These are phyloP conservation scores for Actinomortierella wolfii DNA, from an alignment of 371 early-diverging fungal genomes.

Conservation along the genomic window DNA sequence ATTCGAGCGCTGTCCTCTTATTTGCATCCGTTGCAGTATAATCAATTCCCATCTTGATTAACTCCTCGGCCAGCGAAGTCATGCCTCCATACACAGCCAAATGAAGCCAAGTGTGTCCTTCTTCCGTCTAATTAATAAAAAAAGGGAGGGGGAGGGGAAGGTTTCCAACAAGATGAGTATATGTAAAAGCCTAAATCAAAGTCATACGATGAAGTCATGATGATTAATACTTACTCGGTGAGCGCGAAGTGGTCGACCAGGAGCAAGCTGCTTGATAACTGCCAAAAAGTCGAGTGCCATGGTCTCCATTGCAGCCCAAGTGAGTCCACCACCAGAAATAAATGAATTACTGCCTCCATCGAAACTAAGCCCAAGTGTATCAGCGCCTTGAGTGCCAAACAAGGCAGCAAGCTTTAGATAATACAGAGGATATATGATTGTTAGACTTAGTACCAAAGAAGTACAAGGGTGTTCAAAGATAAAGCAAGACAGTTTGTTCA, in stretches of 20 bases:
- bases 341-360: constrained; percentile 15
- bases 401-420: constrained; percentile 39
- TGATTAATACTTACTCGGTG: constrained; percentile 15
- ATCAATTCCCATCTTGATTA: constrained; percentile 39
- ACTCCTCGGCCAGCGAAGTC: constrained; percentile 14
- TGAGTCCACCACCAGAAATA: constrained; percentile 18
- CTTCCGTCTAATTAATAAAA: constrained; percentile 18
- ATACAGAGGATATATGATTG: not conserved
- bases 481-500: not conserved
- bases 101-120: constrained; percentile 33
- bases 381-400: constrained; percentile 21
- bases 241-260: constrained; percentile 27
- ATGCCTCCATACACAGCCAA: constrained; percentile 25
- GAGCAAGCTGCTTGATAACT: constrained; percentile 26
- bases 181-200: not conserved
- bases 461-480: no score
- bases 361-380: constrained; percentile 13
- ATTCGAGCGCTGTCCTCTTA: constrained; percentile 19
- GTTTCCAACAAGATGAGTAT: not conserved
- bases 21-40: constrained; percentile 38
- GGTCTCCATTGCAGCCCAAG: constrained; percentile 26
- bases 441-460: no score
- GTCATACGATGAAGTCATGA: not conserved
- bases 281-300: constrained; percentile 34
- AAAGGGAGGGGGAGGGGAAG: not conserved